Evolutionary conservation across 2,329 filamentous ascomycete species (phyloP).

Genomic region (Microsporum canis): DNA sequence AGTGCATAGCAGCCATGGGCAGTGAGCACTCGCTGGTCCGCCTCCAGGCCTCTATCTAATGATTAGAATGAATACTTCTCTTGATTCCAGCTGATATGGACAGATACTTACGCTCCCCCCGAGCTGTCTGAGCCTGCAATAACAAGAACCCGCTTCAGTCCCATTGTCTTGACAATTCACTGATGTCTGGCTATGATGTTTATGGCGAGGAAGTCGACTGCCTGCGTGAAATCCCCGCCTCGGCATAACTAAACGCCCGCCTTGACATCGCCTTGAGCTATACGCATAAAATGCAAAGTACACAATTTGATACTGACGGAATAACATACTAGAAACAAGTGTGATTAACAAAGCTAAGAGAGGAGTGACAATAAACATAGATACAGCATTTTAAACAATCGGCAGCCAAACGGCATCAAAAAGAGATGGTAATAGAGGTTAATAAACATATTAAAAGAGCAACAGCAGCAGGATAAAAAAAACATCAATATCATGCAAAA

Average conservation of each 20-base stretch:
- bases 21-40: conserved; percentile 87
- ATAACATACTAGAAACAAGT: neutral
- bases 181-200: no score
- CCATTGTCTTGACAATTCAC: conserved; percentile 18
- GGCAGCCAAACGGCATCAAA: neutral
- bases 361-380: neutral
- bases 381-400: neutral
- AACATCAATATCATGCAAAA: neutral
- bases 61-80: neutral
- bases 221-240: neutral
- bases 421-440: neutral
- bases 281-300: no score
- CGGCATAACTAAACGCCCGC: neutral
- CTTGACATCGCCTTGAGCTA: neutral
- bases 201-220: no score
- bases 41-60: conserved; percentile 66
- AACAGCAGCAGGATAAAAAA: neutral
- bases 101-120: conserved; percentile 62
- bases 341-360: neutral
- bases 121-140: conserved; percentile 87
- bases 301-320: no score
- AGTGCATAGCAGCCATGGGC: conserved; percentile 91
- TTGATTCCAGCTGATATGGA: conserved; percentile 3
- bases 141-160: conserved; percentile 53
- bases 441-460: neutral